Evolutionary conservation across 192 early-diverging fungal genomes (phyloP).

Genomic region (Piromyces finnis): DNA sequence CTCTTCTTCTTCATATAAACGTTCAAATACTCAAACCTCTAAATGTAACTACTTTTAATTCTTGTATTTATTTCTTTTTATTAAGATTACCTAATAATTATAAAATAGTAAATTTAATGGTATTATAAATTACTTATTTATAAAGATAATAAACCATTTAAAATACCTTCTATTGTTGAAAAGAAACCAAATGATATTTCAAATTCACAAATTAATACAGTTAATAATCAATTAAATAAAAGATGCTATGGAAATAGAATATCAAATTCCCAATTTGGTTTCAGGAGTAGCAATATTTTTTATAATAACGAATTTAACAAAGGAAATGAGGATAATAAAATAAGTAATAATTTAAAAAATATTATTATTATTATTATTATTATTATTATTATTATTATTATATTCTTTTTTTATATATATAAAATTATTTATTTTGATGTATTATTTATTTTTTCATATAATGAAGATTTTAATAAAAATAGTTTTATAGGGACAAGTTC

Average conservation of each 20-base stretch:
- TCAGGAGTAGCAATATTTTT: background rate
- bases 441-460: background rate
- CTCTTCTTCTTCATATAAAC: background rate
- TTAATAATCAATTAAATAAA: too few relatives aligned
- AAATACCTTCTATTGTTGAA: background rate
- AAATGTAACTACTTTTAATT: background rate
- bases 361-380: too few relatives aligned
- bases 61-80: too few relatives aligned
- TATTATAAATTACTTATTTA: too few relatives aligned
- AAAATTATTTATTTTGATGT: background rate
- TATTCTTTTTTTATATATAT: background rate
- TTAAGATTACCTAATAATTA: too few relatives aligned
- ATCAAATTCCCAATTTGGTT: background rate
- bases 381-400: background rate
- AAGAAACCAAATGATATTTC: background rate
- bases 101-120: too few relatives aligned
- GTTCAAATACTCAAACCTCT: background rate
- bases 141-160: background rate
- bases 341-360: background rate
- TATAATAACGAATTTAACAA: background rate
- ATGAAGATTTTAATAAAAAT: background rate
- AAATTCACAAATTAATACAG: background rate
- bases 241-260: too few relatives aligned
- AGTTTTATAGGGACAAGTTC: background rate
- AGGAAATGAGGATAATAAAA: background rate